Evolutionary conservation across 306 rosid genomes (phyloP), one percentile per base, ranked within the genome.

Genomic region (Ochetophila trinervis): DNA sequence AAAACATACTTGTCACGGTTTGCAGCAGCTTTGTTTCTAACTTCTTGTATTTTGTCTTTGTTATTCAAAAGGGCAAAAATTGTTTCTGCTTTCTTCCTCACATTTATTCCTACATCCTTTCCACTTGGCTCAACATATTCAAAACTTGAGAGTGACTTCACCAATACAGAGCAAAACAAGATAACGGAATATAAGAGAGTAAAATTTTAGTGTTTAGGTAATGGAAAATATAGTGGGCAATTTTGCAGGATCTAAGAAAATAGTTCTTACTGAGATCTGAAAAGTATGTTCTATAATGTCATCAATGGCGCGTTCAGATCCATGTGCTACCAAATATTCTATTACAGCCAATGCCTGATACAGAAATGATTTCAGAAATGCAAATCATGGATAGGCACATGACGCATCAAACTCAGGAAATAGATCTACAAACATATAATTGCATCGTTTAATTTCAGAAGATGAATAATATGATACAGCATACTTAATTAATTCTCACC

Each of bases 51-150:
- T 79, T 94, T 94, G 8, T 94, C 99, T 80, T 81, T 94, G 76
- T 86, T 70, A 80, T 94, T 94, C 85, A 94, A 62, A 69, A 94
- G 96, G 70, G 84, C 79, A 17, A 67, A 87, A 48, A 94, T 88
- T 65, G 5, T 86, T 77, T 94, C 99, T 20, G 88, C 84, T 82
- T 94, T 94, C 85, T 90, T 94, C 77, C 99, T 86, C 69, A 94
- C 99, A 85, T 94, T 94, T 75, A 94, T 78, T 49, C 99, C 99
- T 74, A 69, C 51, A 75, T 94, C 99, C 88, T 94, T 94, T 78
- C 99, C 99, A 80, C 49, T 94, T 48, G 95, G 99, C 79, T 90
- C 99, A 73, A 86, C 99, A 85, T 90, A 90, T 75, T 94, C 99
- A 72, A 94, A 94, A 72, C 87, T 90, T 71, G 99, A 65, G 60